A percentile compares a stretch with the other conserved stretches of the same genome.
phyloP scores from a whole-genome alignment of 306 rosid species.

The Begonia loranthoides region DNA sequence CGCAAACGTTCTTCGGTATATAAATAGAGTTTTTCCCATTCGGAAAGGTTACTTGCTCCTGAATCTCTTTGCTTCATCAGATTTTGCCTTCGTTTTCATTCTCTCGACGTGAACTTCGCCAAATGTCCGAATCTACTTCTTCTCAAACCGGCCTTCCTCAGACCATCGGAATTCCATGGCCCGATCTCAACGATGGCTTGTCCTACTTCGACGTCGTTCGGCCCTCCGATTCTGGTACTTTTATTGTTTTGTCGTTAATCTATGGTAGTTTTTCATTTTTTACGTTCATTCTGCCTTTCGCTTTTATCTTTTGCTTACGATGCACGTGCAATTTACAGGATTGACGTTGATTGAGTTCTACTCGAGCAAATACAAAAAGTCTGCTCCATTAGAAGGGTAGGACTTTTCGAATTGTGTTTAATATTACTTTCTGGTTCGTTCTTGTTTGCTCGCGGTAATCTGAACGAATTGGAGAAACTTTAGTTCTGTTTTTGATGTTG shows the following conservation, averaged over 20 bases:
- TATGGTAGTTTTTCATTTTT: background rate
- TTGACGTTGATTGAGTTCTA: conserved; percentile 54
- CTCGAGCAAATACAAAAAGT: conserved; percentile 53
- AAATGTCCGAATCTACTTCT: too few relatives aligned
- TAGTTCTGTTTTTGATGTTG: too few relatives aligned
- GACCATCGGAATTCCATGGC: conserved; percentile 53
- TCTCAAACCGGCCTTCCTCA: background rate
- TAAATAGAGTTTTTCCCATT: too few relatives aligned
- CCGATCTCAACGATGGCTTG: conserved; percentile 74
- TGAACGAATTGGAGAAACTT: too few relatives aligned
- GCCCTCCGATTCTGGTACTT: conserved; percentile 46
- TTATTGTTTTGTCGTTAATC: conserved; percentile 5
- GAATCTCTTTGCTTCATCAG: too few relatives aligned
- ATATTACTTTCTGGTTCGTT: background rate
- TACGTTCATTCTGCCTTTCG: background rate
- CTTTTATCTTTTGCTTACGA: background rate
- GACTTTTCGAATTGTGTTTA: background rate
- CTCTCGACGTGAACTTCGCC: too few relatives aligned
- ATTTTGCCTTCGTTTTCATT: too few relatives aligned
- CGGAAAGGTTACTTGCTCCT: too few relatives aligned
- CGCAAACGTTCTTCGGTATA: too few relatives aligned
- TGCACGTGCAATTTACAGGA: conserved; percentile 22
- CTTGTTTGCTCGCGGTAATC: background rate
- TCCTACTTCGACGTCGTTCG: conserved; percentile 62
- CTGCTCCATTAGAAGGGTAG: conserved; percentile 85